A percentile compares a stretch with the other conserved stretches of the same genome.
Conservation (phyloP, 345 rosid species). For the Citropsis articulata region DNA sequence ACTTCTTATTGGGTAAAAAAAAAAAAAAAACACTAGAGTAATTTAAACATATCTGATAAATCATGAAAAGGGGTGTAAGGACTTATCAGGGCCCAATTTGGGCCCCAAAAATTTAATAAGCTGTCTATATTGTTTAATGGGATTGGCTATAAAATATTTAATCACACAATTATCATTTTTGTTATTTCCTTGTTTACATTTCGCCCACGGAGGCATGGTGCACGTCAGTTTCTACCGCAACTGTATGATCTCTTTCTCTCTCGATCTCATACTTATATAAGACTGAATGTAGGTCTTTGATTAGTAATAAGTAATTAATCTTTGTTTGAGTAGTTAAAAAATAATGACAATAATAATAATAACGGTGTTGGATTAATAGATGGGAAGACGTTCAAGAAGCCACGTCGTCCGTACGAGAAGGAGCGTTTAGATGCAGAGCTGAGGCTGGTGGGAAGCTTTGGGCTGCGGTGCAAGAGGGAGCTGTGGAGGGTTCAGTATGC, state of each 20-base stretch:
- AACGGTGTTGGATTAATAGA: constrained; percentile 17
- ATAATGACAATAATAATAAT: too few species aligned
- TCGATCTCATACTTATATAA: too few species aligned
- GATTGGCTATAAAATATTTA: not conserved
- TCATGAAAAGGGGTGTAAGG: too few species aligned
- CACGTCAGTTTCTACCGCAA: constrained; percentile 46
- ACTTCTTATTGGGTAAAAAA: too few species aligned
- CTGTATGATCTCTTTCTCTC: constrained; percentile 27
- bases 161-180: not conserved
- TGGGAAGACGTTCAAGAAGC: constrained; percentile 62
- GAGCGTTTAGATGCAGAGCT: constrained; percentile 55
- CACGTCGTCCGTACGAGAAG: constrained; percentile 54
- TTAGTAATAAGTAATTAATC: too few species aligned
- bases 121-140: not conserved
- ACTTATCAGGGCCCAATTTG: too few species aligned
- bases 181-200: not conserved
- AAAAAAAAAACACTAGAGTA: too few species aligned
- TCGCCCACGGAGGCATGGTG: constrained; percentile 29
- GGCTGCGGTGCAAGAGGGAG: constrained; percentile 55
- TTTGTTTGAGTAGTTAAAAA: too few species aligned
- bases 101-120: not conserved
- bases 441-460: constrained; percentile 51
- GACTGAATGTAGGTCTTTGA: too few species aligned
- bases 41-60: too few species aligned
- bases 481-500: constrained; percentile 58